A percentile compares a stretch with the other conserved stretches of the same genome.
Conservation (phyloP, 2,329 filamentous ascomycete species). For the Ceratocystis harringtonii region DNA sequence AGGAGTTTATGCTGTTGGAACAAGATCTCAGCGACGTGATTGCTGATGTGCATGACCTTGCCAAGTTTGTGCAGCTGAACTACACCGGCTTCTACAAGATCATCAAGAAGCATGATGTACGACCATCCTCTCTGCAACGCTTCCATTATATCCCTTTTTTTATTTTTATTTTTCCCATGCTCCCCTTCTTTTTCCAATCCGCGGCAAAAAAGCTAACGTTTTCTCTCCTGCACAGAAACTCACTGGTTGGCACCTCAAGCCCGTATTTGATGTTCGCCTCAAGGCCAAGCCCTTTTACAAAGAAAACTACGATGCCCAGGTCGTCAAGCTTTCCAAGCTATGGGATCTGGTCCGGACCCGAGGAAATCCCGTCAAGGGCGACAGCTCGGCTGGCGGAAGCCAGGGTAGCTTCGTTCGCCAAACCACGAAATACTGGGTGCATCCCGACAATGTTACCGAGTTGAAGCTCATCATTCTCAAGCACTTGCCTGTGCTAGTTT, state of each 20-base stretch:
- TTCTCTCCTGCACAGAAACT: conserved; percentile 51
- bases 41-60: conserved; percentile 91
- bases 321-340: conserved; percentile 84
- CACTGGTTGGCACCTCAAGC: conserved; percentile 83
- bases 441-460: conserved; percentile 95
- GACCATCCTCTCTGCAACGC: conserved; percentile 22
- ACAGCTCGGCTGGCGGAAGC: conserved; percentile 75
- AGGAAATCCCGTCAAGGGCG: conserved; percentile 82
- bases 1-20: conserved; percentile 87
- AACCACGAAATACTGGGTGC: conserved; percentile 99
- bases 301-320: conserved; percentile 93
- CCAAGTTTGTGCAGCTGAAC: conserved; percentile 96
- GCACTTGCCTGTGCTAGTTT: conserved; percentile 90
- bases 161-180: not conserved
- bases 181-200: not conserved
- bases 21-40: conserved; percentile 95
- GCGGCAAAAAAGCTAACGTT: conserved; percentile 19
- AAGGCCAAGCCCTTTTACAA: conserved; percentile 98
- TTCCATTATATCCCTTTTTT: not conserved
- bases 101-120: conserved; percentile 96
- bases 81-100: conserved; percentile 99
- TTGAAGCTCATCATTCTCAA: conserved; percentile 95
- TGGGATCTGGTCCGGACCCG: conserved; percentile 90
- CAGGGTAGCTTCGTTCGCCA: conserved; percentile 95
- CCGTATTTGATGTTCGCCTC: conserved; percentile 86